Evolutionary conservation across 2,329 filamentous ascomycete genomes (phyloP), one percentile per base, ranked within the genome.

Genomic region (Coleophoma crateriformis): DNA sequence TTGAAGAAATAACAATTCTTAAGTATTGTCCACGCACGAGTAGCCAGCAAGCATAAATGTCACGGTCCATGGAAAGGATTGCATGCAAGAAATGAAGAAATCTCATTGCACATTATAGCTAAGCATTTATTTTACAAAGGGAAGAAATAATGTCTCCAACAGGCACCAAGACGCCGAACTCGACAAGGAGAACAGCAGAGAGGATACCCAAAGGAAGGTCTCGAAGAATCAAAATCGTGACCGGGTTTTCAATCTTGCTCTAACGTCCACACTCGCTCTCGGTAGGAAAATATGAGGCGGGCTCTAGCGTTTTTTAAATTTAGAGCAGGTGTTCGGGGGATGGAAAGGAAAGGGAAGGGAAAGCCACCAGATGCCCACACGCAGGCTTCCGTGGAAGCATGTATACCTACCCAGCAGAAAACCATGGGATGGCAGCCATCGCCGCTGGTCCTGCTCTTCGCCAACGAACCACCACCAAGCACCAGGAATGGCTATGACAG

Each of bases 211-310:
- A 55, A 17, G 64, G 62, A 63, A 61, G 58, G 63, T 62, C 58
- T 63, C 60, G 61, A 64, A 64, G 61, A 64, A 64, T 63, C 61
- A 64, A 61, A 60, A 62, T 64, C 58, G 55, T 53, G 57, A 63
- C 60, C 61, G 42, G 48, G 58, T 51, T 67, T 54, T 74, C 67
- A 64, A 65, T 78, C 68, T 79, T 71, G 76, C 76, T 78, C 77
- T 75, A 68, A 62, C 72, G 72, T 79, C 76, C 74, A 79, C 76
- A 78, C 76, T 73, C 68, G 69, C 71, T 62, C 73, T 70, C 72
- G 73, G 75, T 66, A 66, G 67, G 61, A 61, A 66, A 60, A 72
- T 63, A 68, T 68, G 72, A 69, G 74, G 68, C 73, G 70, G 71
- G 76, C 75, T 79, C 76, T 79, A 79, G 76, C 76, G 71, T 71